Evolutionary conservation across 148 eudicot species (phyloP).

Genomic region (Vaccinium macrocarpon): DNA sequence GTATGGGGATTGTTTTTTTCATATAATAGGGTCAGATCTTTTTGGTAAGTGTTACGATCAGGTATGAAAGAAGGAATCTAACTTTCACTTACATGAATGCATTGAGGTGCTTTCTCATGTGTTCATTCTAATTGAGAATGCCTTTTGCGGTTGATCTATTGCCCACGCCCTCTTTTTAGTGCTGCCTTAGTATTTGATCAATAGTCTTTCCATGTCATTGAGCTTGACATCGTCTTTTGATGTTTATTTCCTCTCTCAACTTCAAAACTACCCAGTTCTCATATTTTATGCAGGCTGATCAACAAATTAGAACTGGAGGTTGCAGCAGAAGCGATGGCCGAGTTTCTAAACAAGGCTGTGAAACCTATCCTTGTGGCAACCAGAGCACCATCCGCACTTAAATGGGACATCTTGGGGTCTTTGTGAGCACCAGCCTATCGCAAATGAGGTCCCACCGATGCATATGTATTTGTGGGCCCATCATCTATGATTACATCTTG

Average conservation of each 20-base stretch:
- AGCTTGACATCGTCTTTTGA: neutral
- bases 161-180: too few species aligned
- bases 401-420: conserved; percentile 90
- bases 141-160: too few species aligned
- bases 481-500: conserved; percentile 79
- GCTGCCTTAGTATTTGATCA: too few species aligned
- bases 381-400: conserved; percentile 63
- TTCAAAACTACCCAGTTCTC: neutral
- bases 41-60: neutral
- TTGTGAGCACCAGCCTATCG: conserved; percentile 58
- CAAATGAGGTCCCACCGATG: conserved; percentile 84
- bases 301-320: conserved; percentile 71
- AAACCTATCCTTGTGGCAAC: conserved; percentile 74
- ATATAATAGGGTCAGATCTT: neutral
- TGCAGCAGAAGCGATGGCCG: conserved; percentile 71
- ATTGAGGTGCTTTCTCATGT: conserved; percentile 4
- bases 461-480: conserved; percentile 76
- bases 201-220: too few species aligned
- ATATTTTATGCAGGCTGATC: conserved; percentile 42
- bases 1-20: neutral
- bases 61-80: neutral
- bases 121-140: too few species aligned
- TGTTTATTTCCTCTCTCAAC: neutral
- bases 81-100: neutral
- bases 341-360: conserved; percentile 72